Base-by-base conservation (phyloP, 306 rosid species). In the Cicer arietinum region DNA sequence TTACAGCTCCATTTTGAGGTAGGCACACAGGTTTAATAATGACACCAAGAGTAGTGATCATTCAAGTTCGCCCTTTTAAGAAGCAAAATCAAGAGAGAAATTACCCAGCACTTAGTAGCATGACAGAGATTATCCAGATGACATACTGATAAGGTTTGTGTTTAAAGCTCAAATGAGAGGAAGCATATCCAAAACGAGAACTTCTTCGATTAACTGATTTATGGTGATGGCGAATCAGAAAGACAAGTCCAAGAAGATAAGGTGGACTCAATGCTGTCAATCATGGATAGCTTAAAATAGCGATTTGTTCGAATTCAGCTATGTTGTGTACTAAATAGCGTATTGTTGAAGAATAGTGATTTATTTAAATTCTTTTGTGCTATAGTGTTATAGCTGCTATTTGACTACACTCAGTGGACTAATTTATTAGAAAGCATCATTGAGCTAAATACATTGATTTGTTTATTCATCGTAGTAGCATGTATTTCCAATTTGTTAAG, bases 401-500 rank as follows among this genome's bases (percentile, higher is more conserved):
- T 25, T 25, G 35, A 30, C 35, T 30, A 30, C 35, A 30, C 0
- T 3, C 5, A 30, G 35, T 30, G 35, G 35, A 30, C 35, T 30
- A 30, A 35, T 79, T 48, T 50, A 62, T 46, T 42, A 73, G 10
- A 20, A 50, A 63, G 66, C 52, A 35, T 16, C n/a, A 10, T 60
- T 7, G 71, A 70, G 67, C 54, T 42, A 8, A 71, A 64, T 22
- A 42, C 16, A 35, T 48, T 16, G 1, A 9, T 48, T 48, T 18
- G 9, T 75, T 62, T 56, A 37, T 74, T 83, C 78, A 92, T 96
- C 96, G 88, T 92, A 54, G 88, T 90, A 60, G 80, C 87, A 40
- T 90, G 87, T 44, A 87, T 87, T 3, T 90, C 97, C 94, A 92
- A 80, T 92, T 92, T 71, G 89, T 84, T 37, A 92, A 74, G 61